phyloP scores from a whole-genome alignment of 495 filamentous ascomycete genomes.

The Aspergillus steynii region DNA sequence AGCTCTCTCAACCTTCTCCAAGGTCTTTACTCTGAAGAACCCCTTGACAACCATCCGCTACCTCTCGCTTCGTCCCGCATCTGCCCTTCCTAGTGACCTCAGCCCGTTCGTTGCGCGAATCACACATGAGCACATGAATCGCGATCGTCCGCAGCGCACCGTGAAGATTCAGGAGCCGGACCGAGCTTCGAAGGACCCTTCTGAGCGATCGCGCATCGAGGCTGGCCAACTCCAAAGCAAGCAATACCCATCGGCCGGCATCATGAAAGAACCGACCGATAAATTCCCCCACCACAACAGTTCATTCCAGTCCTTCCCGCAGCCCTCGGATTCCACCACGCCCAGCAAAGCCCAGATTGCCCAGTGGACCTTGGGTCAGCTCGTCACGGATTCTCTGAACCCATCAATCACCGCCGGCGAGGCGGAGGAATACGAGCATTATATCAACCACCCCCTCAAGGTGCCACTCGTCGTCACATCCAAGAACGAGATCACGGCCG shows the following conservation, averaged over 20 bases:
- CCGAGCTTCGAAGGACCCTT: conserved; percentile 12
- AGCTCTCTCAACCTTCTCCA: conserved; percentile 79
- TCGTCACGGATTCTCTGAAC: conserved; percentile 76
- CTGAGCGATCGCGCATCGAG: conserved; percentile 11
- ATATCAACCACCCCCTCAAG: conserved; percentile 86
- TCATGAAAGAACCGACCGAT: conserved; percentile 46
- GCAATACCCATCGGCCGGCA: conserved; percentile 32
- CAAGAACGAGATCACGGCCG: conserved; percentile 54
- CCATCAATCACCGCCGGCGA: conserved; percentile 73
- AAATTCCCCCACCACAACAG: conserved; percentile 19
- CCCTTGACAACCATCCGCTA: conserved; percentile 76
- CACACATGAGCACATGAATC: conserved; percentile 36
- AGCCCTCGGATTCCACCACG: conserved; percentile 21
- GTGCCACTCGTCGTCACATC: conserved; percentile 83
- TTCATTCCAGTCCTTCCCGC: conserved; percentile 30
- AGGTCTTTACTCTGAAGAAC: conserved; percentile 87
- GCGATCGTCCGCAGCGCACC: conserved; percentile 42
- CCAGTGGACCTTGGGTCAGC: conserved; percentile 85
- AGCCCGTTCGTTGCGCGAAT: conserved; percentile 80
- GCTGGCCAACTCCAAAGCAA: conserved; percentile 11
- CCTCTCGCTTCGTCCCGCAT: conserved; percentile 69
- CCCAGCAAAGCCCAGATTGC: conserved; percentile 66
- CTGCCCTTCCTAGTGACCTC: conserved; percentile 72
- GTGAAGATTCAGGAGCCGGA: conserved; percentile 49
- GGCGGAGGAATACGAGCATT: conserved; percentile 83